Percentiles rank a stretch among this genome's conserved stretches.
Conservation (phyloP, 805 yeast genomes). For the Zygoascus flipseniorum region DNA sequence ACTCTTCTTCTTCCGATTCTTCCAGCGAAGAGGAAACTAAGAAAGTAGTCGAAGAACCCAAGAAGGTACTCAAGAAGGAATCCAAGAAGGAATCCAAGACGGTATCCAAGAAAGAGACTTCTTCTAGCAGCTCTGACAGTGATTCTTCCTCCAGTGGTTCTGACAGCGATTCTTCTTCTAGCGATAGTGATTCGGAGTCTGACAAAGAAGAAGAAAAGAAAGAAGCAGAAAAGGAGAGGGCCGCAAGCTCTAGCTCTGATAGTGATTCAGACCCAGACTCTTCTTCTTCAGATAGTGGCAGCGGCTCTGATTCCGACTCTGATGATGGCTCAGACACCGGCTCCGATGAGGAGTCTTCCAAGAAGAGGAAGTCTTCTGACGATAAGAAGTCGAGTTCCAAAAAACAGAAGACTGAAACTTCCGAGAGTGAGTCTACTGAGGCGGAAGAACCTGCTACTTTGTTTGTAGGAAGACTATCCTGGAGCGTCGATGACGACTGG, state of each 20-base stretch:
- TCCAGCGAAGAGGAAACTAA: constrained; percentile 16
- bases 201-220: constrained; percentile 20
- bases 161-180: constrained; percentile 15
- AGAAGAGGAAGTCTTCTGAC: constrained; percentile 28
- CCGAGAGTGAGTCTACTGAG: constrained; percentile 4
- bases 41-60: constrained; percentile 25
- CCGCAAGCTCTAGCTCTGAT: constrained; percentile 24
- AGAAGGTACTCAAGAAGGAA: constrained; percentile 38
- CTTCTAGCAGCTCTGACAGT: constrained; percentile 21
- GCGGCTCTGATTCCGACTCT: constrained; percentile 22
- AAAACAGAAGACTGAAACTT: constrained; percentile 30
- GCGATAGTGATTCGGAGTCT: constrained; percentile 14
- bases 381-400: constrained; percentile 46
- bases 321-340: constrained; percentile 17
- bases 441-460: constrained; percentile 70
- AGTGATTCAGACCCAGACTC: no score
- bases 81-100: constrained; percentile 2
- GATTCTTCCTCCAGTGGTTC: constrained; percentile 20
- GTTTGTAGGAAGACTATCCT: constrained; percentile 94
- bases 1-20: constrained; percentile 1
- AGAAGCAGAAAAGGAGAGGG: constrained; percentile 47
- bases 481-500: constrained; percentile 97
- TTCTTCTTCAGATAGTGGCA: constrained; percentile 19
- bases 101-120: constrained; percentile 12
- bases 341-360: constrained; percentile 10